Evolutionary conservation across 2,329 filamentous ascomycete species (phyloP).

Genomic region (Thelonectria blattea): DNA sequence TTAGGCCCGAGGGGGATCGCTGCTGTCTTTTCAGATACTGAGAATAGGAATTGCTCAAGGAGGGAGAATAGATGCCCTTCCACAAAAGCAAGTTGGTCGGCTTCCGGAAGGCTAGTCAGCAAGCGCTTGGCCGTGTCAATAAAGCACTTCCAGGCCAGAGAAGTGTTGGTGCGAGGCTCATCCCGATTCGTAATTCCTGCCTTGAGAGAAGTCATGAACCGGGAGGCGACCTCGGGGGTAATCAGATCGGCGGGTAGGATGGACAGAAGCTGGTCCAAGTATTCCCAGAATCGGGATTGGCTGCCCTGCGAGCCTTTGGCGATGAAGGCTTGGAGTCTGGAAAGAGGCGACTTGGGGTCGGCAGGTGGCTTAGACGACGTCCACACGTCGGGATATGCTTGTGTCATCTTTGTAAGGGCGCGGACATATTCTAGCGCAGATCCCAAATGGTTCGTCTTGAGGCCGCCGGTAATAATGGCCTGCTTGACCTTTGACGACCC

Average conservation of each 20-base stretch:
- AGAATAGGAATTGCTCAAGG: conserved; percentile 60
- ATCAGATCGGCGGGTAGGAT: conserved; percentile 58
- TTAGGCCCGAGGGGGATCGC: conserved; percentile 43
- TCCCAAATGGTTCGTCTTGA: conserved; percentile 74
- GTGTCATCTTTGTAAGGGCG: conserved; percentile 70
- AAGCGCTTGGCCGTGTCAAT: conserved; percentile 67
- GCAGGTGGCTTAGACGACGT: conserved; percentile 53
- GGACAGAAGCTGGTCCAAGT: conserved; percentile 67
- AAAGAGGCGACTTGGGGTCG: conserved; percentile 60
- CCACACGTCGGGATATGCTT: conserved; percentile 74
- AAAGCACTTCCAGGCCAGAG: conserved; percentile 77
- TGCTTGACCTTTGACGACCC: conserved; percentile 60
- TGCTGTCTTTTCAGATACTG: conserved; percentile 47
- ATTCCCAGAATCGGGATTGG: conserved; percentile 73
- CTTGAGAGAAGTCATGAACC: conserved; percentile 71
- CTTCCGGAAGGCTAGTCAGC: conserved; percentile 50
- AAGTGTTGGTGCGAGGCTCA: conserved; percentile 72
- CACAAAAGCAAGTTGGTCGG: conserved; percentile 54
- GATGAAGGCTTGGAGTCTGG: conserved; percentile 72
- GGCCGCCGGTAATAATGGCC: conserved; percentile 72
- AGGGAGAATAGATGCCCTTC: conserved; percentile 60
- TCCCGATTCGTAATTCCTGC: conserved; percentile 75
- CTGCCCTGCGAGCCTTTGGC: conserved; percentile 86
- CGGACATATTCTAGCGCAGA: conserved; percentile 76
- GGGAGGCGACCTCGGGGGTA: conserved; percentile 57